Conservation (phyloP, 1,284 basidiomycete genomes). For the Leccinum pachyderme region DNA sequence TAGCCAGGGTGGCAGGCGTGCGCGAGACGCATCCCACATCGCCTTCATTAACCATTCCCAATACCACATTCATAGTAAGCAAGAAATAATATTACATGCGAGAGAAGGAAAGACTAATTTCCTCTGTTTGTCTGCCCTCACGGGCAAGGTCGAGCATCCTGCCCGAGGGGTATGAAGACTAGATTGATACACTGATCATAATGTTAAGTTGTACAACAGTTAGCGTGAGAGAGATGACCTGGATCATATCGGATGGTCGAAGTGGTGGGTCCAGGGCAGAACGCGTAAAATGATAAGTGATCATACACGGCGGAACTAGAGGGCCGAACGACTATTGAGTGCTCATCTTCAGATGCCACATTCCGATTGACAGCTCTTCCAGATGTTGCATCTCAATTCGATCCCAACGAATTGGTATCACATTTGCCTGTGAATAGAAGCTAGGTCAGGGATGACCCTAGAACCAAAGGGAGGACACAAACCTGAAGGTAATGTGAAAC, state of each 20-base stretch:
- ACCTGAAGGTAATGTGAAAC: conserved; percentile 76
- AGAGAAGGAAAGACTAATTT: neutral
- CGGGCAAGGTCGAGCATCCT: neutral
- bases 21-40: neutral
- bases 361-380: conserved; percentile 65
- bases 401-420: conserved; percentile 65
- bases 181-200: conserved; percentile 22
- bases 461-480: conserved; percentile 14
- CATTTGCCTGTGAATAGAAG: conserved; percentile 47
- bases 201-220: conserved; percentile 22
- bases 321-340: conserved; percentile 33
- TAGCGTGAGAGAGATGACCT: conserved; percentile 5
- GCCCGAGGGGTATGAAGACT: neutral
- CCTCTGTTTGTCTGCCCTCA: neutral
- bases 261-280: conserved; percentile 6
- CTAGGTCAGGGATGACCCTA: conserved; percentile 14
- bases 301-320: conserved; percentile 6
- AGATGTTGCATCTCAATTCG: conserved; percentile 68
- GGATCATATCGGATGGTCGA: conserved; percentile 14
- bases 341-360: conserved; percentile 60
- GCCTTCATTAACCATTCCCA: conserved; percentile 13
- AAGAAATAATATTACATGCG: conserved; percentile 22
- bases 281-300: conserved; percentile 9
- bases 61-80: conserved; percentile 4
- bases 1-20: neutral